Evolutionary conservation across 768 basidiomycete species (phyloP).

Genomic region (Suillus luteus): DNA sequence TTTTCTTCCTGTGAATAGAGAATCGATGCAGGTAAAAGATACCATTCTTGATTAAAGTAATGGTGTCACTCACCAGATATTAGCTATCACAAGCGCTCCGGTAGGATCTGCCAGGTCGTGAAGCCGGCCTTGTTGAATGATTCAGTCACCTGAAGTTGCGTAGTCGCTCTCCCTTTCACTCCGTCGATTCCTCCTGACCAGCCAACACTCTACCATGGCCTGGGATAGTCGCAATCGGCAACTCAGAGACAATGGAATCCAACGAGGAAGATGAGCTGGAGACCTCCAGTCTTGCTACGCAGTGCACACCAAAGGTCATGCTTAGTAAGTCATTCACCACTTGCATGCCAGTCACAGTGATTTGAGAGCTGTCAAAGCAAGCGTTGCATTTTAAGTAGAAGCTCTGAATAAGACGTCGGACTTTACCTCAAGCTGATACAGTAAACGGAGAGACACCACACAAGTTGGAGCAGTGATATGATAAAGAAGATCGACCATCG

Average conservation of each 20-base stretch:
- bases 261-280: neutral
- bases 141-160: neutral
- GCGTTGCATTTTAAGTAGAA: neutral
- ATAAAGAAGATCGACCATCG: too few species aligned
- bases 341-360: neutral
- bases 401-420: neutral
- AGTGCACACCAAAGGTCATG: too few species aligned
- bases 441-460: neutral
- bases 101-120: neutral
- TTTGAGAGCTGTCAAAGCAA: neutral
- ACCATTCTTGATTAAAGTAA: neutral
- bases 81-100: neutral
- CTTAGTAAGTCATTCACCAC: neutral
- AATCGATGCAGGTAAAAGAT: neutral
- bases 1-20: neutral
- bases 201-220: neutral
- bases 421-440: neutral
- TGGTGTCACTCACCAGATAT: too few species aligned
- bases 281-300: neutral
- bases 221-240: neutral
- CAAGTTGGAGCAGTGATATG: neutral
- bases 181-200: neutral
- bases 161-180: neutral
- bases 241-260: neutral
- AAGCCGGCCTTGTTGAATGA: neutral